Evolutionary conservation across 179 eudicot species (phyloP).

Genomic region (Spinacia oleracea): DNA sequence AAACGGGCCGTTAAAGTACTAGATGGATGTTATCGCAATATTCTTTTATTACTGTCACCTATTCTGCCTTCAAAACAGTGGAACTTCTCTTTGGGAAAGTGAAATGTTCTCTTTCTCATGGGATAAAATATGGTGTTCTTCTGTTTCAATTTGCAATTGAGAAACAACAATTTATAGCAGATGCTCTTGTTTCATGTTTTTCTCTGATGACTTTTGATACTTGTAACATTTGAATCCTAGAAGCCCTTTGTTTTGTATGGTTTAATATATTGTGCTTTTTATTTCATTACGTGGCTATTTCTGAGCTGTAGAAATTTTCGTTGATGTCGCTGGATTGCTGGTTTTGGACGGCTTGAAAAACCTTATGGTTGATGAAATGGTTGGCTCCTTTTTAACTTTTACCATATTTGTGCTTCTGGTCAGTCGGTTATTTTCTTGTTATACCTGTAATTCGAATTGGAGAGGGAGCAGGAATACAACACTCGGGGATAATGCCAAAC

Average conservation of each 20-base stretch:
- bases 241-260: background rate
- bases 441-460: background rate
- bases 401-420: background rate
- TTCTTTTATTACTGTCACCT: background rate
- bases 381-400: background rate
- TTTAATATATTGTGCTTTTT: background rate
- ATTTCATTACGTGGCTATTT: background rate
- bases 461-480: background rate
- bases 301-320: background rate
- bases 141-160: background rate
- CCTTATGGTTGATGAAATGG: background rate
- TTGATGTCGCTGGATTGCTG: background rate
- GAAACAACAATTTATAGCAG: background rate
- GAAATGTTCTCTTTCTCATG: background rate
- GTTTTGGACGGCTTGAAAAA: background rate
- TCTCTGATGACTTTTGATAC: background rate
- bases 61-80: background rate
- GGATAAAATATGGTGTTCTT: background rate
- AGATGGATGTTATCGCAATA: background rate
- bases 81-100: background rate
- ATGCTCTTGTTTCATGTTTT: background rate
- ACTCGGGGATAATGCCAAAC: too few relatives aligned
- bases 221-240: background rate
- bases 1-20: too few relatives aligned
- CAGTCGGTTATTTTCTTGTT: background rate